Base-by-base conservation (phyloP, 163 green algal species). In the Scenedesmus sp. region DNA sequence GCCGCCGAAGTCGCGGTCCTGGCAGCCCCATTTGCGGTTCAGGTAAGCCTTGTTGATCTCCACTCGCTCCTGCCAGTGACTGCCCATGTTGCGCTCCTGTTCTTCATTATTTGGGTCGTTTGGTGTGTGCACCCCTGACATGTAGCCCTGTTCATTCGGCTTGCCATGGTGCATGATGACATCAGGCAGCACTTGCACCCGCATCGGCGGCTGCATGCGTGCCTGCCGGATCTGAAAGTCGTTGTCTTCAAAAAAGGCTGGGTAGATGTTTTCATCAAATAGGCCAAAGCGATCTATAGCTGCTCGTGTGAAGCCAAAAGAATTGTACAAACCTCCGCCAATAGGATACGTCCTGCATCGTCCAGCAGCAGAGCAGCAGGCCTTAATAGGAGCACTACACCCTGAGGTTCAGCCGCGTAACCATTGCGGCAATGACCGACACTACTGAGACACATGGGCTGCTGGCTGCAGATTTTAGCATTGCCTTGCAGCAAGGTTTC, bases 251-350 rank as follows among this genome's bases (percentile, higher is more conserved):
- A 52, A 84, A 26, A 20, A 84, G 3, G 76, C 76, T 23, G 76
- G 76, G 26, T 84, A 59, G 2, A 84, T 56, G 46, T 84, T 84
- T 20, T 84, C 76, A 16, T 84, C 76, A 84, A 84, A 84, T 0
- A 84, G 76, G 3, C 76, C 76, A 84, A 84, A 84, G 26, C 76
- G 76, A 12, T 23, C 8, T 2, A 84, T 2, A 2, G 26, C 76
- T 8, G 34, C 76, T 6, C 76, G 76, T 23, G 76, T 84, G 10
- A 84, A 60, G 34, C 34, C 76, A 84, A 84, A 84, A 12, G 76
- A 3, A 57, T 84, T 84, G 76, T 60, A 84, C 76, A 60, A 57
- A 1, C 76, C 76, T 3, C 4, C 1, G 66, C 66, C 66, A 6
- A 76, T 76, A 6, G 66, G 66, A 16, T 18, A 76, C 9, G 66